Conservation (phyloP, 148 eudicot genomes). For the Vaccinium macrocarpon region DNA sequence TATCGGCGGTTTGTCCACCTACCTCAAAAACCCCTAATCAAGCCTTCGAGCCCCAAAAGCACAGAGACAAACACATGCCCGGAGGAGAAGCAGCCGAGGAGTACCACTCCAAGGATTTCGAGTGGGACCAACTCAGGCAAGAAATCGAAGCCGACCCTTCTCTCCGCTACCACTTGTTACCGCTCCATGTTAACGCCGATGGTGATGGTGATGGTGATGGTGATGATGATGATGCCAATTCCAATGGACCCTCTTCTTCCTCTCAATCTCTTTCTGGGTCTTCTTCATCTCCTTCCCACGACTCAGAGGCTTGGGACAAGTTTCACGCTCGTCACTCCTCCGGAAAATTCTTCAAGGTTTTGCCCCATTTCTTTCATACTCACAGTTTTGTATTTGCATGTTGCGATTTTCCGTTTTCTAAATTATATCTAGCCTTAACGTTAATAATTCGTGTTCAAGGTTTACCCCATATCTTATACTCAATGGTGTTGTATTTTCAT, state of each 20-base stretch:
- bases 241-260: not conserved
- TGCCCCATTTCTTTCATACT: not conserved
- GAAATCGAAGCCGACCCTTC: conserved; percentile 57
- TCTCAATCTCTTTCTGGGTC: conserved; percentile 7
- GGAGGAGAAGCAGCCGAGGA: conserved; percentile 24
- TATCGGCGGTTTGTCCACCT: not conserved
- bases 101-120: conserved; percentile 85
- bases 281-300: conserved; percentile 18
- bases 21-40: not conserved
- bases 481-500: no score
- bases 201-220: no score
- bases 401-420: not conserved
- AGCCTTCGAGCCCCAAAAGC: not conserved
- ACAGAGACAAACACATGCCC: not conserved
- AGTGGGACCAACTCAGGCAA: conserved; percentile 60
- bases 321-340: conserved; percentile 87
- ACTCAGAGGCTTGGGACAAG: conserved; percentile 65
- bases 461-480: not conserved
- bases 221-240: not conserved
- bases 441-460: not conserved
- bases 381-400: not conserved
- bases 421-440: not conserved
- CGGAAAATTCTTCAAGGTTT: conserved; percentile 92
- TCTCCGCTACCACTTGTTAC: conserved; percentile 50
- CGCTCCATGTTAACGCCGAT: conserved; percentile 11